A percentile compares a stretch with the other conserved stretches of the same genome.
These are phyloP conservation scores for Bassia scoparia DNA, from an alignment of 148 eudicot genomes.

Conservation along the genomic window DNA sequence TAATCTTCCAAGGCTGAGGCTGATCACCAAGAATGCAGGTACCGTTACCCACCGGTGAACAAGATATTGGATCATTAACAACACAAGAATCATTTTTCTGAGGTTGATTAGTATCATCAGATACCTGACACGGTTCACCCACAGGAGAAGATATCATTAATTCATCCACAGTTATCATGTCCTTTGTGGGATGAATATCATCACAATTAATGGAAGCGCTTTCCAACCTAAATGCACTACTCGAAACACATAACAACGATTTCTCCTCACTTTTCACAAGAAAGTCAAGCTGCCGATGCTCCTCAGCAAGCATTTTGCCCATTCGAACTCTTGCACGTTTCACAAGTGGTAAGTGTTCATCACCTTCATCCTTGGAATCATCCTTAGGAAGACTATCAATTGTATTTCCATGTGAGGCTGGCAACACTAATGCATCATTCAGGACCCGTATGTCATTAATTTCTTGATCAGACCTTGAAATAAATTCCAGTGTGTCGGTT, in stretches of 20 bases:
- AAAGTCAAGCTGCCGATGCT: slow-evolving; percentile 36
- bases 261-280: slow-evolving; percentile 39
- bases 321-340: slow-evolving; percentile 95
- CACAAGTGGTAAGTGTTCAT: slow-evolving; percentile 85
- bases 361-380: slow-evolving; percentile 76
- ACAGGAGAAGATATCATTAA: slow-evolving; percentile 20
- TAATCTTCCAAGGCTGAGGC: slow-evolving; percentile 39
- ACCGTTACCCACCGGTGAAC: slow-evolving; percentile 29
- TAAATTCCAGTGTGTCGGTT: slow-evolving; percentile 36
- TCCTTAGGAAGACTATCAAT: slow-evolving; percentile 46
- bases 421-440: slow-evolving; percentile 23
- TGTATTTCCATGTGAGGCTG: slow-evolving; percentile 28
- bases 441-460: slow-evolving; percentile 31
- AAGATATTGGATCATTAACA: slow-evolving; percentile 17
- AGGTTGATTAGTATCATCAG: slow-evolving; percentile 34
- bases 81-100: slow-evolving; percentile 28
- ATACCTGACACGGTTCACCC: slow-evolving; percentile 26
- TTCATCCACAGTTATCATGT: slow-evolving; percentile 23
- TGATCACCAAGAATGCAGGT: slow-evolving; percentile 33
- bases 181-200: slow-evolving; percentile 28
- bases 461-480: slow-evolving; percentile 30
- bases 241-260: slow-evolving; percentile 27
- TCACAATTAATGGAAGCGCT: slow-evolving; percentile 30
- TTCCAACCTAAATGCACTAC: slow-evolving; percentile 21
- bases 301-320: slow-evolving; percentile 57